Evolutionary conservation across 2,329 filamentous ascomycete species (phyloP), one percentile per base, ranked within the genome.

Genomic region (Beauveria caledonica): DNA sequence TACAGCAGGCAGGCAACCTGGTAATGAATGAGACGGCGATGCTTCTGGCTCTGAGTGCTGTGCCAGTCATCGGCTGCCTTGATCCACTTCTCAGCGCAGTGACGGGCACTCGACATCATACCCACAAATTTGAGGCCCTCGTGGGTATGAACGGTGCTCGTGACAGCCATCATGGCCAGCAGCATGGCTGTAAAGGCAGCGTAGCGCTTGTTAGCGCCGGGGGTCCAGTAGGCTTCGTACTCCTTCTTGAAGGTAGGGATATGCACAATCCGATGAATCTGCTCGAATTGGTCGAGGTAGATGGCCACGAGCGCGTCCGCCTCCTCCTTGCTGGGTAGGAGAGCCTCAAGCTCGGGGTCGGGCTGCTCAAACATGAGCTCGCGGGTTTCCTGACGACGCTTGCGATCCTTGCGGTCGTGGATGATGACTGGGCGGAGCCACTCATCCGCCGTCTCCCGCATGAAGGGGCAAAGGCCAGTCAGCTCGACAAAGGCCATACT

Each of bases 361-460:
- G 78, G 73, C 67, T 78, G 74, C 39, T 72, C 69, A 58, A 79
- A 82, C 59, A 74, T 71, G 65, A 72, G 74, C 62, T 84, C 80
- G 10, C 81, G 77, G 42, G 83, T 79, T 64, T 79, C 75, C 62
- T 78, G 77, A 52, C 80, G 76, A 65, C 79, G 78, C 66, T 76
- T 76, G 54, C 82, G 78, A 65, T 85, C 81, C 71, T 85, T 84
- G 64, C 76, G 75, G 46, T 78, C 74, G 63, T 82, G 79, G 27
- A 83, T 76, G 42, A 82, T 81, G 49, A 85, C 77, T 8, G 83
- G 82, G 56, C 79, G 77, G 59, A 86, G 75, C 81, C 82, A 85
- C 68, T 85, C 81, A 58, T 84, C 80, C 10, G 82, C 81, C 1
- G 82, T 85, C 71, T 85, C 82, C 64, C 79, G 80, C 83, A 86